Evolutionary conservation across 768 basidiomycete genomes (phyloP).

Genomic region (Mycena kentingensis): DNA sequence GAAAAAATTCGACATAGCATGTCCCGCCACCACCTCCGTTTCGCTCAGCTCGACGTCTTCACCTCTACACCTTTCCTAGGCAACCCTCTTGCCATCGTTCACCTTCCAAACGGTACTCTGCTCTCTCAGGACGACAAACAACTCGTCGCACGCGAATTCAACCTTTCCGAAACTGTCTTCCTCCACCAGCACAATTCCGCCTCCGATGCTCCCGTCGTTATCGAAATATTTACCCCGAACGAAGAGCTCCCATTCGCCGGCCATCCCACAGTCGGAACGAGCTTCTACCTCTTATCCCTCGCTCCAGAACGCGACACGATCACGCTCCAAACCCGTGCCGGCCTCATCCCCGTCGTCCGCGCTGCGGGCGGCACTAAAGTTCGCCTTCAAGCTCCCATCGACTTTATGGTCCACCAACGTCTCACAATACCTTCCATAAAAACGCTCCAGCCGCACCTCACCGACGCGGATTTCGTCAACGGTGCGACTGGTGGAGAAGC

Average conservation of each 20-base stretch:
- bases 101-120: slow-evolving; percentile 30
- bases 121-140: slow-evolving; percentile 44
- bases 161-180: slow-evolving; percentile 52
- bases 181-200: slow-evolving; percentile 33
- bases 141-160: slow-evolving; percentile 48
- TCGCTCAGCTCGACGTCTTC: slow-evolving; percentile 45
- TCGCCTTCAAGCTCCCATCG: slow-evolving; percentile 39
- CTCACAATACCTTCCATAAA: slow-evolving; percentile 31
- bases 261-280: slow-evolving; percentile 47
- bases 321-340: slow-evolving; percentile 44
- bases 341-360: slow-evolving; percentile 39
- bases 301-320: slow-evolving; percentile 23
- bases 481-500: slow-evolving; percentile 36
- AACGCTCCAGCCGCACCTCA: slow-evolving; percentile 31
- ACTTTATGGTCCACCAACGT: slow-evolving; percentile 43
- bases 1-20: too few relatives aligned
- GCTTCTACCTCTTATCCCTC: slow-evolving; percentile 42
- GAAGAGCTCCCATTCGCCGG: slow-evolving; percentile 48
- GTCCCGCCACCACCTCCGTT: too few relatives aligned
- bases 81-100: slow-evolving; percentile 49
- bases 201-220: slow-evolving; percentile 27
- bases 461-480: slow-evolving; percentile 37
- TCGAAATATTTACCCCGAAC: slow-evolving; percentile 45
- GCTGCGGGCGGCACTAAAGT: slow-evolving; percentile 31
- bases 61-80: slow-evolving; percentile 41